Conservation (phyloP, 129 eudicot genomes). For the Rutidosis leptorrhynchoides region DNA sequence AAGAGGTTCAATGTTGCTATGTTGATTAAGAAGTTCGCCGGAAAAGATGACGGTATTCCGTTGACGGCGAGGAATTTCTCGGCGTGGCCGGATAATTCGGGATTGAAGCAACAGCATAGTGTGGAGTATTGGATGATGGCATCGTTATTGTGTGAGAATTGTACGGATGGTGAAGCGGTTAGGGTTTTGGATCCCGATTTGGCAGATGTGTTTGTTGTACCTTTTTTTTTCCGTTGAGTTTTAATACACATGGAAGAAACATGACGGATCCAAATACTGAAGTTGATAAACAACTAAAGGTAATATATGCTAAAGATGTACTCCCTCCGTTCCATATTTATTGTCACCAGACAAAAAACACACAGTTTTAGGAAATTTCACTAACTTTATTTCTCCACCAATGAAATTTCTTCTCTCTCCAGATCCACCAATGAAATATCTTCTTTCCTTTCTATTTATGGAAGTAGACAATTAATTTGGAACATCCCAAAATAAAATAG, state of each 20-base stretch:
- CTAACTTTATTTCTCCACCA: no score
- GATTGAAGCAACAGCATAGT: slow-evolving; percentile 82
- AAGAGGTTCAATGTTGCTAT: slow-evolving; percentile 73
- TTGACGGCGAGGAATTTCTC: slow-evolving; percentile 65
- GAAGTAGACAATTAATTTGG: no score
- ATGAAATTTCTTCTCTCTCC: no score
- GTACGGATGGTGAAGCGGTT: slow-evolving; percentile 55
- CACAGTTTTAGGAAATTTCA: no score
- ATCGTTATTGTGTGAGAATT: slow-evolving; percentile 46
- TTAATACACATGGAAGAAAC: slow-evolving; percentile 65
- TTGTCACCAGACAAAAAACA: no score
- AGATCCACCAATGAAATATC: no score
- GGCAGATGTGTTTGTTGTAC: slow-evolving; percentile 89
- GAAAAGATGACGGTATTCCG: slow-evolving; percentile 32
- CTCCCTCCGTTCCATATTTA: no score
- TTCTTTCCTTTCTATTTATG: no score
- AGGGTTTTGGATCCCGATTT: slow-evolving; percentile 78
- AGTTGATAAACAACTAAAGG: slow-evolving; percentile 76
- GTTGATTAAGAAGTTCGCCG: slow-evolving; percentile 41
- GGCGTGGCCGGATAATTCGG: slow-evolving; percentile 64
- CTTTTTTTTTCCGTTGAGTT: slow-evolving; percentile 88
- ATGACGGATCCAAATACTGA: slow-evolving; percentile 79
- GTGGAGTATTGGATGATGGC: slow-evolving; percentile 99
- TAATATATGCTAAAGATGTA: slow-evolving; percentile 1
- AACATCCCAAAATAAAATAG: no score